Evolutionary conservation across 495 filamentous ascomycete genomes (phyloP).

Genomic region (Podospora conica): DNA sequence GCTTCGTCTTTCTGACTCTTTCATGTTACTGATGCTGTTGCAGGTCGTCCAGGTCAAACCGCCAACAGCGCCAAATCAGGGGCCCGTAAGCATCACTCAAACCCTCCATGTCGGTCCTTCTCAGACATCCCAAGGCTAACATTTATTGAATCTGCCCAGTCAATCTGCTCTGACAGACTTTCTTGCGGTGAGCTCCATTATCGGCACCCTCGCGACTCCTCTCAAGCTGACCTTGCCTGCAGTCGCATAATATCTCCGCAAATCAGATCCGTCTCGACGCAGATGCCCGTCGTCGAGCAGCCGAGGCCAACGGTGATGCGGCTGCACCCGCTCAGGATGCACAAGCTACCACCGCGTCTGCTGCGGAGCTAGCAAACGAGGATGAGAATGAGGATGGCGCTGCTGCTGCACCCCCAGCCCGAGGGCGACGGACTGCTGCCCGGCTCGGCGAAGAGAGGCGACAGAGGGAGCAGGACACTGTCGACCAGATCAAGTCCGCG

Average conservation of each 20-base stretch:
- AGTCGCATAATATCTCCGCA: constrained; percentile 89
- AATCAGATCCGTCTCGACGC: constrained; percentile 64
- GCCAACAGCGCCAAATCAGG: constrained; percentile 20
- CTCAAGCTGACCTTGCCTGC: neutral
- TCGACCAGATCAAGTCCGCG: constrained; percentile 72
- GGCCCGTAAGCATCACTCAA: constrained; percentile 29
- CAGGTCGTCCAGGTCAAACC: constrained; percentile 20
- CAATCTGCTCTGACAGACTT: constrained; percentile 79
- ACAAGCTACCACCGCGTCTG: constrained; percentile 11
- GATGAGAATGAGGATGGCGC: constrained; percentile 10
- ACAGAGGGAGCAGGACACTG: constrained; percentile 55
- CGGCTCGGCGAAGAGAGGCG: constrained; percentile 40
- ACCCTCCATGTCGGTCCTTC: neutral
- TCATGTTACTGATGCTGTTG: neutral
- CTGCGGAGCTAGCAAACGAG: neutral
- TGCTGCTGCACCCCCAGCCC: constrained; percentile 3
- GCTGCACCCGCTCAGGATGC: constrained; percentile 3
- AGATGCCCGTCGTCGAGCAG: constrained; percentile 44
- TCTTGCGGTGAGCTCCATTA: constrained; percentile 52
- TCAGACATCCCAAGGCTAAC: neutral
- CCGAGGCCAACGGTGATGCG: constrained; percentile 23
- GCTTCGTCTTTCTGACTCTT: neutral
- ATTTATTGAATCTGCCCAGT: constrained; percentile 10
- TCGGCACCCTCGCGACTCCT: neutral
- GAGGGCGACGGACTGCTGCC: constrained; percentile 26